phyloP scores from a whole-genome alignment of 1,284 basidiomycete species.

The Stygiomarasmius scandens region DNA sequence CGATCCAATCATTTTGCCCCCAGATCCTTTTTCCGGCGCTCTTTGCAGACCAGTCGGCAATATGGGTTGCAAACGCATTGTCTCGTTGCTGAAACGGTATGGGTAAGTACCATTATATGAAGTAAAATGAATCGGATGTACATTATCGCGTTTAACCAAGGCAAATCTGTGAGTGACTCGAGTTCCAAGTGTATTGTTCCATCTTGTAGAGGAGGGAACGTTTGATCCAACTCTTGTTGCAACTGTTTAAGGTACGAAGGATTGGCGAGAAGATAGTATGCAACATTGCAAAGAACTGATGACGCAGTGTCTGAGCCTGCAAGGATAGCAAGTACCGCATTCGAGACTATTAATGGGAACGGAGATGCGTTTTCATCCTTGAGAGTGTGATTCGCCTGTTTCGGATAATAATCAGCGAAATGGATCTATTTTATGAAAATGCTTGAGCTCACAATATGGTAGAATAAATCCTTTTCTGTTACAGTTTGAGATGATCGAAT shows the following conservation, averaged over 20 bases:
- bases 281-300: constrained; percentile 24
- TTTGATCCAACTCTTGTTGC: neutral
- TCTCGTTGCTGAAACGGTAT: constrained; percentile 11
- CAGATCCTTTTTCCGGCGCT: constrained; percentile 3
- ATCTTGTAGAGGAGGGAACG: neutral
- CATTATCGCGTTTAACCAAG: constrained; percentile 8
- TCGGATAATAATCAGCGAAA: neutral
- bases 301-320: constrained; percentile 64
- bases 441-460: neutral
- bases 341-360: constrained; percentile 40
- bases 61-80: constrained; percentile 9
- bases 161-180: neutral
- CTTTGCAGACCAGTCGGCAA: constrained; percentile 8
- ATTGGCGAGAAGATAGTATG: constrained; percentile 7
- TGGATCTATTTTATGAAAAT: neutral
- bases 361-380: constrained; percentile 33
- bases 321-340: constrained; percentile 51
- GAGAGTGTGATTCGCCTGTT: neutral
- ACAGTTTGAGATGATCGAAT: neutral
- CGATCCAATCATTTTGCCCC: constrained; percentile 9
- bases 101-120: neutral
- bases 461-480: constrained; percentile 4
- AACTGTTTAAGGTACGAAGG: neutral
- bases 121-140: neutral
- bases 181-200: neutral